phyloP scores from a whole-genome alignment of 805 yeast genomes.

The Saccharomycopsis javanensis region DNA sequence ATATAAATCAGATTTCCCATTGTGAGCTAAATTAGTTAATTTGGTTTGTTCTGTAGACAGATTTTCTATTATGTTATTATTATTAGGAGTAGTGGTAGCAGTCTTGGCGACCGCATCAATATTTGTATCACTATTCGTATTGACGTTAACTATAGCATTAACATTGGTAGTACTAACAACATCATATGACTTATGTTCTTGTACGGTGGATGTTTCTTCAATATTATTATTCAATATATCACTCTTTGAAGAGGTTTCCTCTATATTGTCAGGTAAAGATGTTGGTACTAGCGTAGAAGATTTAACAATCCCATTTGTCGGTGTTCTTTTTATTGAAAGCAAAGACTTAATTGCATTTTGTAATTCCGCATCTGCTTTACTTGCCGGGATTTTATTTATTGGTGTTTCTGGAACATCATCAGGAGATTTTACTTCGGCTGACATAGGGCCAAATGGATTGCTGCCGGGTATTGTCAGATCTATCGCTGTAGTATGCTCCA shows the following conservation, averaged over 20 bases:
- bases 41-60: neutral
- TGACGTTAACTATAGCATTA: neutral
- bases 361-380: conserved; percentile 18
- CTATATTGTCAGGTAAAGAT: neutral
- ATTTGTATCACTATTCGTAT: neutral
- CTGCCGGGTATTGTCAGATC: neutral
- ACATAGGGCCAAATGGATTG: neutral
- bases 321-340: conserved; percentile 8
- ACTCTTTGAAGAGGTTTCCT: neutral
- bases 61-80: neutral
- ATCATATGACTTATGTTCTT: neutral
- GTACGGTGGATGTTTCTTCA: neutral
- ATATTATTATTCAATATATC: neutral
- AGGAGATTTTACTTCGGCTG: neutral
- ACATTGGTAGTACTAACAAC: neutral
- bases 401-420: neutral
- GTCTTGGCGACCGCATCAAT: neutral
- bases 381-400: conserved; percentile 8
- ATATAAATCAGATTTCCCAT: conserved; percentile 15
- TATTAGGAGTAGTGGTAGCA: too few species aligned
- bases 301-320: neutral
- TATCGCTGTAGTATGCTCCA: neutral
- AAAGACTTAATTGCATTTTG: conserved; percentile 16
- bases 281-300: neutral
- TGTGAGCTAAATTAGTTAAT: neutral